Evolutionary conservation across 768 basidiomycete species (phyloP).

Genomic region (Naganishia randhawae): DNA sequence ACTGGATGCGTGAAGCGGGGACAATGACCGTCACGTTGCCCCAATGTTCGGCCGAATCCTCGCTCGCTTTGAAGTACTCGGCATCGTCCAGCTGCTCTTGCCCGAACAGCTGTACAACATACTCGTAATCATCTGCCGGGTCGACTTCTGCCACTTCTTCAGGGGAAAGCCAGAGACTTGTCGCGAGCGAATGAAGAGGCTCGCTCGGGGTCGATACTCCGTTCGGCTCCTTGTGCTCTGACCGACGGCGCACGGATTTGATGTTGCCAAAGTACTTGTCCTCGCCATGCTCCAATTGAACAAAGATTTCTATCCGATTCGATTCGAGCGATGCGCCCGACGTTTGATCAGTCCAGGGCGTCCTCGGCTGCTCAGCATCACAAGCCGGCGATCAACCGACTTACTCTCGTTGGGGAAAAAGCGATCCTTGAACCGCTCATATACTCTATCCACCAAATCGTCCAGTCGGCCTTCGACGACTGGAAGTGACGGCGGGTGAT

Average conservation of each 20-base stretch:
- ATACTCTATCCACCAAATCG: conserved; percentile 88
- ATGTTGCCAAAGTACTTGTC: conserved; percentile 83
- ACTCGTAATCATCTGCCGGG: conserved; percentile 17
- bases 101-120: conserved; percentile 17
- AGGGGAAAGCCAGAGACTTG: conserved; percentile 6
- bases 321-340: not conserved
- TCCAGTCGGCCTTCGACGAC: conserved; percentile 87
- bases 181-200: not conserved
- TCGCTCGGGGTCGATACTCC: not conserved
- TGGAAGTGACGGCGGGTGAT: not conserved
- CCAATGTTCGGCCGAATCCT: conserved; percentile 34
- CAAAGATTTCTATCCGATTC: conserved; percentile 71
- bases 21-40: conserved; percentile 6
- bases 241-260: not conserved
- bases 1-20: conserved; percentile 2
- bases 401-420: conserved; percentile 86
- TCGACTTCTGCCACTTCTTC: conserved; percentile 14
- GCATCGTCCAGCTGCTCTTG: conserved; percentile 8
- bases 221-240: not conserved
- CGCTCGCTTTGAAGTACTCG: conserved; percentile 16
- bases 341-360: not conserved
- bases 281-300: conserved; percentile 66
- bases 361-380: not conserved
- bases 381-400: conserved; percentile 51
- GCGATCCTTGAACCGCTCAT: conserved; percentile 91